Evolutionary conservation across 1,139 yeast genomes (phyloP), one percentile per base, ranked within the genome.

Genomic region (Nakaseomyces kungkrabaensis): DNA sequence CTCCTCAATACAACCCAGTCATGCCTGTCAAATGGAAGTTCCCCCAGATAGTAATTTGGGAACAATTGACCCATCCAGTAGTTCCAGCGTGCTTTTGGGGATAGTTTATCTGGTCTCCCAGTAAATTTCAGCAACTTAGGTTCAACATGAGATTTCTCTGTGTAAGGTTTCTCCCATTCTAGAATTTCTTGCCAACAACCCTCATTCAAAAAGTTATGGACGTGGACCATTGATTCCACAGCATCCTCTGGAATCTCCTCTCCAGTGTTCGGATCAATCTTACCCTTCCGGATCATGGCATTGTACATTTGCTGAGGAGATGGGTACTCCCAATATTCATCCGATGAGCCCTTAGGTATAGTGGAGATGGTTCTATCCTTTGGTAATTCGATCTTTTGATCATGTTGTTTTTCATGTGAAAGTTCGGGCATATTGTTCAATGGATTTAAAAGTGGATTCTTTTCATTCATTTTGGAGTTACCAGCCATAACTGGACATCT

Each of bases 261-360:
- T 3, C 72, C 72, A 3, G 63, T 59, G 33, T 56, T 53, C 3
- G 63, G 58, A 46, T 63, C 66, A 4, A 66, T 59, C 62, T 89
- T 89, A 11, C 97, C 96, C 69, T 92, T 92, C 56, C 92, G 79
- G 43, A 89, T 72, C 97, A 92, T 92, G 27, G 99, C 99, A 64
- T 90, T 90, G 56, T 89, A 81, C 98, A 92, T 94, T 66, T 92
- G 98, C 67, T 92, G 98, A 1, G 99, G 98, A 1, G 96, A 88
- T 1, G 99, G 99, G 66, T 94, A 92, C 67, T 92, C 98, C 99
- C 99, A 92, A 45, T 82, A 79, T 45, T 65, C 66, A 33, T 49
- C 48, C 0, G 95, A 90, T 37, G 75, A 78, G 27, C 97, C 97
- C 56, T 88, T 77, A 22, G 99, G 98, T 52, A 92, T 92, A 4